Conservation (phyloP, 202 grass and related monocot species). For the Elaeis oleifera region DNA sequence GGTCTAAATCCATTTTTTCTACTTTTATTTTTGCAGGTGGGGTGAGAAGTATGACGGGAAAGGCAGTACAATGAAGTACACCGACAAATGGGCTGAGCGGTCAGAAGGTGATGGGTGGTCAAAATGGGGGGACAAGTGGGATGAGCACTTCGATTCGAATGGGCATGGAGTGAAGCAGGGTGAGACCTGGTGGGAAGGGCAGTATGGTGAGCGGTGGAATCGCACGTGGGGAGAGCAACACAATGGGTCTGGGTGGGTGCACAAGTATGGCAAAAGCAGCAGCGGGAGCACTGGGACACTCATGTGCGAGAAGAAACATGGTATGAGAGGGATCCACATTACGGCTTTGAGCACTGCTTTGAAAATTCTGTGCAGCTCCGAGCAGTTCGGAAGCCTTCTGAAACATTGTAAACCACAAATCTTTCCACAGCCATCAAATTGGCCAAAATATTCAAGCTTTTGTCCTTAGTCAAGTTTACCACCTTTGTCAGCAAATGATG, state of each 20-base stretch:
- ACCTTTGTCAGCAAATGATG: no score
- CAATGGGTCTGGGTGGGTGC: constrained; percentile 70
- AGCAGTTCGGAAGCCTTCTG: constrained; percentile 32
- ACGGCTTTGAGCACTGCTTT: constrained; percentile 76
- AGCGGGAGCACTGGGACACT: constrained; percentile 92
- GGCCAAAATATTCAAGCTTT: no score
- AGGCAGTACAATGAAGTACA: constrained; percentile 74
- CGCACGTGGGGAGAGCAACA: constrained; percentile 93
- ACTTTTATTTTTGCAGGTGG: constrained; percentile 50
- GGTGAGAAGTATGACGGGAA: constrained; percentile 78
- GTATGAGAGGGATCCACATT: constrained; percentile 82
- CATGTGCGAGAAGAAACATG: constrained; percentile 70
- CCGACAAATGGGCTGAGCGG: constrained; percentile 88
- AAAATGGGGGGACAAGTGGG: constrained; percentile 98
- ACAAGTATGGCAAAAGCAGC: constrained; percentile 93
- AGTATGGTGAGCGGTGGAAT: constrained; percentile 74
- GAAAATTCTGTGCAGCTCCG: constrained; percentile 76
- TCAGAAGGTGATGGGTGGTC: constrained; percentile 64
- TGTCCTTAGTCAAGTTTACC: no score
- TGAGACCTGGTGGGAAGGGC: constrained; percentile 87
- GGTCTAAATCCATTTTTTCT: neutral
- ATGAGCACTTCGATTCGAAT: constrained; percentile 54
- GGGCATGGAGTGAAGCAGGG: constrained; percentile 69
- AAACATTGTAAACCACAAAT: no score
- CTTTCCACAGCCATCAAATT: no score